These are phyloP conservation scores for Boechera stricta DNA, from an alignment of 345 rosid species.

Conservation along the genomic window DNA sequence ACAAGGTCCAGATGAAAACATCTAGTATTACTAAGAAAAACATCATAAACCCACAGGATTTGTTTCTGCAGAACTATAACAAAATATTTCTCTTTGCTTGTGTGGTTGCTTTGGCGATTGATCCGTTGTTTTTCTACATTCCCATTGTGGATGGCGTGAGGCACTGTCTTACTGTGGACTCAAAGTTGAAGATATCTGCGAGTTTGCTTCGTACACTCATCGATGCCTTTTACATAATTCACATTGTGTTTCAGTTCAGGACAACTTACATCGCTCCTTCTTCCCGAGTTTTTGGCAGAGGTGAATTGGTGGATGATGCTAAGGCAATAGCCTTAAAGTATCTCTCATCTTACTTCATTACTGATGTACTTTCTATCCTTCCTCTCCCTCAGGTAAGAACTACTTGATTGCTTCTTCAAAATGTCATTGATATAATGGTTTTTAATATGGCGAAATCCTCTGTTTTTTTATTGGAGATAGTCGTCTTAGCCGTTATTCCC, in stretches of 20 bases:
- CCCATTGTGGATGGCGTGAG: slow-evolving; percentile 35
- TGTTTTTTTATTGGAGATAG: slow-evolving; percentile 19
- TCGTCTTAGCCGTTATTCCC: slow-evolving; percentile 38
- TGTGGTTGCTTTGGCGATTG: slow-evolving; percentile 45
- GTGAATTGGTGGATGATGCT: slow-evolving; percentile 46
- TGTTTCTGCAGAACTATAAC: slow-evolving; percentile 44
- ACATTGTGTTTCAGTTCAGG: slow-evolving; percentile 45
- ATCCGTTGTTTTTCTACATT: slow-evolving; percentile 47
- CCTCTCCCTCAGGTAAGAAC: slow-evolving; percentile 48
- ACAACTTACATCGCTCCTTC: slow-evolving; percentile 45
- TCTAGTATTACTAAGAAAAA: slow-evolving; percentile 34
- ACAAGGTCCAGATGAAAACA: slow-evolving; percentile 24
- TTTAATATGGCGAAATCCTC: neutral
- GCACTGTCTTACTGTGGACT: slow-evolving; percentile 40
- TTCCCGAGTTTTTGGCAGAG: slow-evolving; percentile 47
- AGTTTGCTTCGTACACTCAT: slow-evolving; percentile 44
- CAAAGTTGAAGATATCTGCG: slow-evolving; percentile 38
- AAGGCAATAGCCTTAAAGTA: slow-evolving; percentile 43
- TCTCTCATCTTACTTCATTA: slow-evolving; percentile 41
- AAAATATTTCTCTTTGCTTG: slow-evolving; percentile 40
- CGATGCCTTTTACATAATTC: slow-evolving; percentile 43
- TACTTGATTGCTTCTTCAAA: neutral
- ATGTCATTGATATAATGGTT: neutral
- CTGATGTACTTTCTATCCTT: slow-evolving; percentile 41
- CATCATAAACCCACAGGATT: slow-evolving; percentile 46